Percentiles rank a stretch among this genome's conserved stretches.
These are phyloP conservation scores for Porogramme epimiltina DNA, from an alignment of 1,284 basidiomycete species.

Conservation along the genomic window DNA sequence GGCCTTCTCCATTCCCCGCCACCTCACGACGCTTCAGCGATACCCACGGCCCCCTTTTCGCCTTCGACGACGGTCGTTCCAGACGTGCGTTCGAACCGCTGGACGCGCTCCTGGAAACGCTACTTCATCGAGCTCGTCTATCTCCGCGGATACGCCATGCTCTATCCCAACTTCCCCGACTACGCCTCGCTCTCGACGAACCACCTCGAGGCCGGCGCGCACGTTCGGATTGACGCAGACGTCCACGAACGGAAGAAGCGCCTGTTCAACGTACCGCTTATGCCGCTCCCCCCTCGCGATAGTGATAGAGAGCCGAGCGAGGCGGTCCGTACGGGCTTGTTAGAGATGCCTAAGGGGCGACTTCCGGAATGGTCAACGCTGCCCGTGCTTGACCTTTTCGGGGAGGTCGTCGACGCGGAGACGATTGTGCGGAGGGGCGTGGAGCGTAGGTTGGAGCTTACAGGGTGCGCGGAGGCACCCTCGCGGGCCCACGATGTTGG, in stretches of 20 bases:
- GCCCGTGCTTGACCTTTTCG: constrained; percentile 73
- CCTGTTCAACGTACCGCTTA: constrained; percentile 69
- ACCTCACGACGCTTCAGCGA: constrained; percentile 38
- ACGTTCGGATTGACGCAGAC: constrained; percentile 30
- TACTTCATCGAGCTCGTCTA: constrained; percentile 85
- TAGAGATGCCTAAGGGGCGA: constrained; percentile 55
- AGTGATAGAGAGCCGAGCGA: constrained; percentile 1
- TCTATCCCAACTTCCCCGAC: constrained; percentile 78
- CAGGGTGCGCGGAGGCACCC: constrained; percentile 17
- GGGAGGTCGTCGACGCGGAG: constrained; percentile 49
- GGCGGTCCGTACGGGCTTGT: constrained; percentile 37
- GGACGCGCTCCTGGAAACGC: constrained; percentile 83
- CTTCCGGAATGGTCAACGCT: constrained; percentile 58
- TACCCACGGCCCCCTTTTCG: constrained; percentile 30
- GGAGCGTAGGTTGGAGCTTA: constrained; percentile 27
- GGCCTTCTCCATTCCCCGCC: neutral
- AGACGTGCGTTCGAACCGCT: constrained; percentile 73
- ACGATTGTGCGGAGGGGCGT: constrained; percentile 43
- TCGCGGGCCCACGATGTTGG: constrained; percentile 31
- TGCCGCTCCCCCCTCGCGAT: constrained; percentile 42
- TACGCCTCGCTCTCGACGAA: constrained; percentile 81
- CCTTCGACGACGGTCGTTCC: constrained; percentile 51
- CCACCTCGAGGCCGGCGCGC: constrained; percentile 80
- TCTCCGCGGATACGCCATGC: constrained; percentile 80
- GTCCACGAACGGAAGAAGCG: constrained; percentile 67